Percentiles rank a stretch among this genome's conserved stretches.
Conservation (phyloP, 2,329 filamentous ascomycete genomes). For the Bipolaris cookei region DNA sequence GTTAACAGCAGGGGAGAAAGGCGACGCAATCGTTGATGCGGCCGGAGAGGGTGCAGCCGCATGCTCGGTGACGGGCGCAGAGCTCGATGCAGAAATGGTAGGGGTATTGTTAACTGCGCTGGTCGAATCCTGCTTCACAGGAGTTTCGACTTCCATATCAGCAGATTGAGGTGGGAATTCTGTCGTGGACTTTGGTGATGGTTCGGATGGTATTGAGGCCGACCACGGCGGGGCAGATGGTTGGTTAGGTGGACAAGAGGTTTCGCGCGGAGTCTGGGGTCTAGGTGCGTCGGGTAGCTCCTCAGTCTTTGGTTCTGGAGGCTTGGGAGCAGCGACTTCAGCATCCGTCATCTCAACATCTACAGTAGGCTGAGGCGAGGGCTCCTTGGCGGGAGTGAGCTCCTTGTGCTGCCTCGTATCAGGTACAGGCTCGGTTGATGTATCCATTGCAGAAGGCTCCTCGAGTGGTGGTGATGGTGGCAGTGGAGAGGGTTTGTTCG, state of each 20-base stretch:
- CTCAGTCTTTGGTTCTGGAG: conserved; percentile 33
- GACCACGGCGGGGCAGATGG: conserved; percentile 45
- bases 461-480: conserved; percentile 35
- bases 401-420: conserved; percentile 29
- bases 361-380: conserved; percentile 22
- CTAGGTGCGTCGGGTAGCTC: conserved; percentile 40
- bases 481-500: conserved; percentile 41
- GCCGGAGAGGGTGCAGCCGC: conserved; percentile 41
- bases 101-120: conserved; percentile 25
- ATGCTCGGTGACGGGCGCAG: conserved; percentile 26
- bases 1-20: conserved; percentile 50
- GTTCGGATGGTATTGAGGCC: conserved; percentile 22
- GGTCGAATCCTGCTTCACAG: conserved; percentile 34
- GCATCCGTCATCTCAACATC: conserved; percentile 30
- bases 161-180: conserved; percentile 22
- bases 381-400: conserved; percentile 34
- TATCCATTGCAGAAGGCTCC: conserved; percentile 37
- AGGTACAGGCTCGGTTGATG: conserved; percentile 27
- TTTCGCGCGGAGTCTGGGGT: conserved; percentile 24
- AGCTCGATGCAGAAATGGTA: conserved; percentile 35
- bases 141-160: conserved; percentile 41
- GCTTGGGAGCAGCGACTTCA: conserved; percentile 20
- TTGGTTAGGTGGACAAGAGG: conserved; percentile 40
- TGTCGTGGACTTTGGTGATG: conserved; percentile 19
- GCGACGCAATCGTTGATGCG: conserved; percentile 30